Evolutionary conservation across 176 grass and related monocot species (phyloP).

Genomic region (Oryza australiensis): DNA sequence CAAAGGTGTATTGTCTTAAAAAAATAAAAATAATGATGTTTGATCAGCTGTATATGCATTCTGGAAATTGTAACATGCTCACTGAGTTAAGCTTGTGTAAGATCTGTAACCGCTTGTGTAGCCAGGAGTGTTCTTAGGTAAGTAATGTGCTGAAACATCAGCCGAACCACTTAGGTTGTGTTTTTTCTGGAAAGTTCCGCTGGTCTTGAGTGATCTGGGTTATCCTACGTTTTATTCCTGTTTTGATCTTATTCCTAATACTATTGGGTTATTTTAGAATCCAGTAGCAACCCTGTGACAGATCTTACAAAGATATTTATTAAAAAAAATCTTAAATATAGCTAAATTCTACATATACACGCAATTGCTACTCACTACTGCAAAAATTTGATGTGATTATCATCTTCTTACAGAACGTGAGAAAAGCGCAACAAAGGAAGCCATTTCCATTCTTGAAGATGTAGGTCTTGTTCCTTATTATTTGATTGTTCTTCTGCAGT

Average conservation of each 20-base stretch:
- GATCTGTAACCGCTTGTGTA: not conserved
- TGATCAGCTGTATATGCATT: constrained; percentile 15
- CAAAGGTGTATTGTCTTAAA: no score
- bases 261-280: not conserved
- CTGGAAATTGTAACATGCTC: not conserved
- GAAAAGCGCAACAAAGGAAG: constrained; percentile 98
- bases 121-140: not conserved
- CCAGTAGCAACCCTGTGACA: not conserved
- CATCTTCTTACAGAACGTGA: constrained; percentile 66
- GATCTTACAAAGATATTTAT: not conserved
- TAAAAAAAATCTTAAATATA: constrained; percentile 5
- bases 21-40: not conserved
- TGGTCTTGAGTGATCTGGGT: not conserved
- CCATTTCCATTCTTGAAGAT: constrained; percentile 77
- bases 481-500: constrained; percentile 25
- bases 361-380: not conserved
- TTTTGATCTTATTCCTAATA: not conserved
- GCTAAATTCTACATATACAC: not conserved
- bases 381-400: constrained; percentile 21
- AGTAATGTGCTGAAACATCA: not conserved
- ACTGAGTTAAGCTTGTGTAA: not conserved
- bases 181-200: not conserved
- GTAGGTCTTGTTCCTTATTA: constrained; percentile 40
- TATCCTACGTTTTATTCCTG: not conserved
- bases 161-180: constrained; percentile 1